Conservation (phyloP, 192 early-diverging fungal genomes). For the Mortierella hygrophila region DNA sequence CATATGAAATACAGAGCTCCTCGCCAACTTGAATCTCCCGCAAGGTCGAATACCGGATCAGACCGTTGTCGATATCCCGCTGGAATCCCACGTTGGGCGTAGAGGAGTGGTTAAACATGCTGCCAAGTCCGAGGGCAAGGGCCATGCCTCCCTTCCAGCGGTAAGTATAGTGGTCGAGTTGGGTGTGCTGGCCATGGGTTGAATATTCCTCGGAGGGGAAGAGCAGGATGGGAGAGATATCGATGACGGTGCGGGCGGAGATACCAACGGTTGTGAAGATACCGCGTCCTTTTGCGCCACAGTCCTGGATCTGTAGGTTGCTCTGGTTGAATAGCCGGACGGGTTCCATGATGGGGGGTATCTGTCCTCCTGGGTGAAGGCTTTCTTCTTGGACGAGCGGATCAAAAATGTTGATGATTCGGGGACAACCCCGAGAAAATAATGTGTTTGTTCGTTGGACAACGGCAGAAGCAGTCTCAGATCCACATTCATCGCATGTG, state of each 20-base stretch:
- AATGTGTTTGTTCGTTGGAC: not conserved
- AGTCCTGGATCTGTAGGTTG: slow-evolving; percentile 61
- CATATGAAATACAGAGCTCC: slow-evolving; percentile 78
- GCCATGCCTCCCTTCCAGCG: slow-evolving; percentile 72
- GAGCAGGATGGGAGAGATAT: slow-evolving; percentile 71
- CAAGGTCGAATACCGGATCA: slow-evolving; percentile 70
- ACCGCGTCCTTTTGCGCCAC: slow-evolving; percentile 69
- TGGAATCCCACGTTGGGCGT: slow-evolving; percentile 72
- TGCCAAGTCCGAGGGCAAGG: slow-evolving; percentile 73
- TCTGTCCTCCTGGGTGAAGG: not conserved
- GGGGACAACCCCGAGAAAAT: not conserved
- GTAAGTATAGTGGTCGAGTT: slow-evolving; percentile 77
- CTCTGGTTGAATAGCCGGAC: slow-evolving; percentile 36
- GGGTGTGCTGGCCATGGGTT: slow-evolving; percentile 68
- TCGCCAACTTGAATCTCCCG: slow-evolving; percentile 66
- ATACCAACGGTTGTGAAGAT: slow-evolving; percentile 64
- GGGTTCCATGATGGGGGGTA: slow-evolving; percentile 28
- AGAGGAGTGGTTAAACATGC: slow-evolving; percentile 76
- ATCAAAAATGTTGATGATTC: too few relatives aligned
- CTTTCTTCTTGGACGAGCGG: too few relatives aligned
- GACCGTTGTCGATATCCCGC: slow-evolving; percentile 63
- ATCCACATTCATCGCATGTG: not conserved
- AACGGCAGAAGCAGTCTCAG: not conserved
- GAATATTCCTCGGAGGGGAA: slow-evolving; percentile 67
- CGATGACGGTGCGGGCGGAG: slow-evolving; percentile 57